Conservation (phyloP, 768 basidiomycete species). For the Nidula microcarpa region DNA sequence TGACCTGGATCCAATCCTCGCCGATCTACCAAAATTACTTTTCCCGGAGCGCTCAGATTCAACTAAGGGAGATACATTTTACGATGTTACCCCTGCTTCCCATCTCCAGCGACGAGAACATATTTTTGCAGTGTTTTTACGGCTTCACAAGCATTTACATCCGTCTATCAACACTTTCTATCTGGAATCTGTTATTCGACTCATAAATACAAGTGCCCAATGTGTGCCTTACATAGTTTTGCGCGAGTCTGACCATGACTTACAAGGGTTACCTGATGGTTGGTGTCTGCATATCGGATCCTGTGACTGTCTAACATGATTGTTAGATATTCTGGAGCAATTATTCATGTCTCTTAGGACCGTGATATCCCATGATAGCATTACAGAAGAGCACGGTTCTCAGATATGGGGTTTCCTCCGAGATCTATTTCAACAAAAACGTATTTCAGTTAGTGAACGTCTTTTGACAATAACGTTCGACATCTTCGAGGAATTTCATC, state of each 20-base stretch:
- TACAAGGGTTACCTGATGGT: slow-evolving; percentile 4
- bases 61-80: neutral
- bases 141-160: slow-evolving; percentile 7
- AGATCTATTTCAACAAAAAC: slow-evolving; percentile 3
- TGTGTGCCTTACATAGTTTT: slow-evolving; percentile 3
- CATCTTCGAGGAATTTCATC: slow-evolving; percentile 6
- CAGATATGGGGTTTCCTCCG: slow-evolving; percentile 8
- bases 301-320: neutral
- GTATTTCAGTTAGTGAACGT: neutral
- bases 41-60: slow-evolving; percentile 1
- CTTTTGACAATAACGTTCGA: slow-evolving; percentile 5
- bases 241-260: slow-evolving; percentile 5
- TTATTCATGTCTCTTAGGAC: slow-evolving; percentile 3
- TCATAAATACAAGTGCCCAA: slow-evolving; percentile 4
- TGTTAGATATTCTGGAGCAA: slow-evolving; percentile 5
- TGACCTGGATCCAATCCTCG: slow-evolving; percentile 3
- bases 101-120: slow-evolving; percentile 6
- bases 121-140: slow-evolving; percentile 6
- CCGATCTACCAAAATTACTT: slow-evolving; percentile 3
- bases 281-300: neutral
- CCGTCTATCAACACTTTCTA: slow-evolving; percentile 4
- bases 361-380: slow-evolving; percentile 2
- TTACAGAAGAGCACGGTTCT: slow-evolving; percentile 3
- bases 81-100: neutral
- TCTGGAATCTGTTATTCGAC: slow-evolving; percentile 5